These are phyloP conservation scores for Musa itinerans DNA, from an alignment of 176 grass and related monocot species.

Conservation along the genomic window DNA sequence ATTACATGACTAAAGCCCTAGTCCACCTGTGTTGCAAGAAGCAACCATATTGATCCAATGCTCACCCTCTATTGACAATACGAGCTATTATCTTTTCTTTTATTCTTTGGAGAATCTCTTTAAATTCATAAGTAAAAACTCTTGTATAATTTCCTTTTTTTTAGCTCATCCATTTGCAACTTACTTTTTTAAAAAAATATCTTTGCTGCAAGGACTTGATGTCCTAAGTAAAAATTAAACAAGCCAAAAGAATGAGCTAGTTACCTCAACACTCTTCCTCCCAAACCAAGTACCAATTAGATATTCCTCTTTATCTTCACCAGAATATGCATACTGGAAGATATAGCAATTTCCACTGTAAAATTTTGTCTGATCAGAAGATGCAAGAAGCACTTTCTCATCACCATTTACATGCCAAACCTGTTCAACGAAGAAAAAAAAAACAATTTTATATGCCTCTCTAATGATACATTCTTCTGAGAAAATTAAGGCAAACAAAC, in stretches of 20 bases:
- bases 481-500: slow-evolving; percentile 1
- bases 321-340: slow-evolving; percentile 81
- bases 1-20: no score
- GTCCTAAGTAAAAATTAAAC: not conserved
- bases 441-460: not conserved
- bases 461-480: not conserved
- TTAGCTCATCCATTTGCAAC: no score
- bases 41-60: no score
- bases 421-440: slow-evolving; percentile 34
- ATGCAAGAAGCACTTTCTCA: slow-evolving; percentile 54
- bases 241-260: not conserved
- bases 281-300: slow-evolving; percentile 97
- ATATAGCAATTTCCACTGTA: slow-evolving; percentile 92
- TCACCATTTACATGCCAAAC: slow-evolving; percentile 82
- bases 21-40: no score
- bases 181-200: no score
- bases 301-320: slow-evolving; percentile 82
- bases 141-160: no score
- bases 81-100: no score
- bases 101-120: no score
- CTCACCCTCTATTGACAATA: no score
- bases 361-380: slow-evolving; percentile 57
- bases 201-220: not conserved
- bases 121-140: no score
- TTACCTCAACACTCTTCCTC: slow-evolving; percentile 73